Evolutionary conservation across 257 asterid species (phyloP).

Genomic region (Fraxinus quadrangulata): DNA sequence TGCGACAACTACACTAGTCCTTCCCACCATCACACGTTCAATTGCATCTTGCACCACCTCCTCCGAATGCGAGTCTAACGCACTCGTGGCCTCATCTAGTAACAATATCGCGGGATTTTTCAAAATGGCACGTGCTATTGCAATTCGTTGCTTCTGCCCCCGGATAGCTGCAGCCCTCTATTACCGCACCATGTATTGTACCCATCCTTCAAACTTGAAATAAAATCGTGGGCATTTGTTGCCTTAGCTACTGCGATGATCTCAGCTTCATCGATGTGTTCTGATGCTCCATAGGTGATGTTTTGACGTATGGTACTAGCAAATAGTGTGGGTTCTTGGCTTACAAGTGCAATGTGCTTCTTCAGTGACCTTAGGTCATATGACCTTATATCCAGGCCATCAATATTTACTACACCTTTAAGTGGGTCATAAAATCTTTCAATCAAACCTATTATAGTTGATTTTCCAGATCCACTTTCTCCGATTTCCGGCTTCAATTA

Average conservation of each 20-base stretch:
- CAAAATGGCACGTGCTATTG: constrained; percentile 75
- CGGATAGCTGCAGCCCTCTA: constrained; percentile 77
- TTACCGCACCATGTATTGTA: constrained; percentile 83
- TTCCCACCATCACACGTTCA: constrained; percentile 75
- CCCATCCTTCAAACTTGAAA: constrained; percentile 62
- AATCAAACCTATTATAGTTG: constrained; percentile 68
- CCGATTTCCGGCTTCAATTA: constrained; percentile 79
- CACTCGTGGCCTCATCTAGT: constrained; percentile 89
- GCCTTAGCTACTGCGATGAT: constrained; percentile 71
- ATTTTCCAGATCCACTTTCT: constrained; percentile 90
- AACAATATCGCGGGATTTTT: constrained; percentile 67
- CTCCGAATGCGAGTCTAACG: constrained; percentile 79
- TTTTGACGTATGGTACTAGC: constrained; percentile 72
- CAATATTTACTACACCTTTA: constrained; percentile 61
- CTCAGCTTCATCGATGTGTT: constrained; percentile 51
- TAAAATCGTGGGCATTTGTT: constrained; percentile 86
- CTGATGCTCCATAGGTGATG: constrained; percentile 62
- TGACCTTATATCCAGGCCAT: constrained; percentile 62
- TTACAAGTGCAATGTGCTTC: constrained; percentile 74
- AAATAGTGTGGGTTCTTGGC: constrained; percentile 81
- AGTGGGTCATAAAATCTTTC: constrained; percentile 81
- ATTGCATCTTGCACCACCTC: constrained; percentile 87
- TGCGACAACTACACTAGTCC: constrained; percentile 89
- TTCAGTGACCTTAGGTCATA: constrained; percentile 62
- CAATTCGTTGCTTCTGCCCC: constrained; percentile 95